Evolutionary conservation across 225 moss, liverwort and hornwort genomes (phyloP).

Genomic region (Marchantia polymorpha): DNA sequence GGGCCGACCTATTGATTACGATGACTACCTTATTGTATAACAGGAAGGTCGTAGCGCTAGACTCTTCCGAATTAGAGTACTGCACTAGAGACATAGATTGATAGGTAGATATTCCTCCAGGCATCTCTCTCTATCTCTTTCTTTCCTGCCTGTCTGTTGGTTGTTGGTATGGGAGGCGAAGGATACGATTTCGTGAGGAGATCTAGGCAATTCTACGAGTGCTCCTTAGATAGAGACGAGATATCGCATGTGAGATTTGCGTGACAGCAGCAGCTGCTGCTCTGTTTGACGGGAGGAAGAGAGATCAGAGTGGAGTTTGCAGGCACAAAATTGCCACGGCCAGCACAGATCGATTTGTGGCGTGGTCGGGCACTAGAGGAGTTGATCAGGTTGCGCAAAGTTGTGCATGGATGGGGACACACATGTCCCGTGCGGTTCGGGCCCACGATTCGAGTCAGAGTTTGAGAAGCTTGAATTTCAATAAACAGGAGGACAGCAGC

Average conservation of each 20-base stretch:
- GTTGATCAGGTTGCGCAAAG: background rate
- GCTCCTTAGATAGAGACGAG: no score
- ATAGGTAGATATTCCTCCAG: background rate
- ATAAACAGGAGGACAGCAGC: conserved; percentile 2
- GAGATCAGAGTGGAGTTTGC: no score
- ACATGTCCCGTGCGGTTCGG: conserved; percentile 26
- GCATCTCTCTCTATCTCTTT: background rate
- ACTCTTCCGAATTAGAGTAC: background rate
- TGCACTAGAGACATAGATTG: conserved; percentile 20
- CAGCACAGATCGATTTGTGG: background rate
- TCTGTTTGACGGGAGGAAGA: background rate
- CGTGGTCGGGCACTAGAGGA: no score
- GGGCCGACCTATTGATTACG: background rate
- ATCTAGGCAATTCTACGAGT: background rate
- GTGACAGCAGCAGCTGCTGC: background rate
- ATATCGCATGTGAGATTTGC: background rate
- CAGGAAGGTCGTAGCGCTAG: conserved; percentile 1
- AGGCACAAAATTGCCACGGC: no score
- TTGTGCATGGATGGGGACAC: conserved; percentile 53
- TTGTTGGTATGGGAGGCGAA: background rate
- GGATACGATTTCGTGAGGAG: background rate
- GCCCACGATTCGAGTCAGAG: background rate
- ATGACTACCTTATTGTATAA: background rate
- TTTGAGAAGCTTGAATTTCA: conserved; percentile 2
- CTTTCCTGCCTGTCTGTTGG: background rate